Evolutionary conservation across 805 yeast genomes (phyloP).

Genomic region (Pichia thaimueangensis): DNA sequence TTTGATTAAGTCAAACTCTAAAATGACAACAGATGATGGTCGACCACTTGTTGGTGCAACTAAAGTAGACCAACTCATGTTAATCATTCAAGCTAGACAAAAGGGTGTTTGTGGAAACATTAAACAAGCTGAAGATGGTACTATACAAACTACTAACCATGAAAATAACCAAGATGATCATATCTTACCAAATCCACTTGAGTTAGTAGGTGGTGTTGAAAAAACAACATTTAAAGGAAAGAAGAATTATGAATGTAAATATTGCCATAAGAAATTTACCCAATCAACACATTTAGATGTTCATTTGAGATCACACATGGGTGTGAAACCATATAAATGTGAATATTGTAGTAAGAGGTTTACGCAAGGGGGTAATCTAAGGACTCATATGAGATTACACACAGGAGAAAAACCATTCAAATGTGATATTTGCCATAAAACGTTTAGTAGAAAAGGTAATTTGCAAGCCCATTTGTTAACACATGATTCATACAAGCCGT

Average conservation of each 20-base stretch:
- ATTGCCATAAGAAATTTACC: conserved; percentile 74
- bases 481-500: conserved; percentile 75
- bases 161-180: conserved; percentile 15
- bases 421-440: conserved; percentile 69
- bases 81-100: conserved; percentile 82
- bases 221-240: conserved; percentile 42
- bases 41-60: conserved; percentile 78
- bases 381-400: conserved; percentile 80
- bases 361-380: conserved; percentile 84
- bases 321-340: conserved; percentile 79
- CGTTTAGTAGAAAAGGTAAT: conserved; percentile 87
- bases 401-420: conserved; percentile 90
- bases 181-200: conserved; percentile 46
- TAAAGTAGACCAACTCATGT: conserved; percentile 85
- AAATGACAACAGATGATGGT: conserved; percentile 50
- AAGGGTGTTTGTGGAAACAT: conserved; percentile 65
- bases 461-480: conserved; percentile 82
- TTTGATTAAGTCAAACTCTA: not conserved
- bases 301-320: conserved; percentile 82
- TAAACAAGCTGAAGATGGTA: conserved; percentile 63
- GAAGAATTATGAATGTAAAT: conserved; percentile 64
- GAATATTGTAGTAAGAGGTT: conserved; percentile 72
- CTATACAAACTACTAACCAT: conserved; percentile 44
- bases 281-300: conserved; percentile 92
- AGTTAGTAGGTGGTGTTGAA: conserved; percentile 75